phyloP scores from a whole-genome alignment of 1,284 basidiomycete species.

The Schizophyllum amplum region DNA sequence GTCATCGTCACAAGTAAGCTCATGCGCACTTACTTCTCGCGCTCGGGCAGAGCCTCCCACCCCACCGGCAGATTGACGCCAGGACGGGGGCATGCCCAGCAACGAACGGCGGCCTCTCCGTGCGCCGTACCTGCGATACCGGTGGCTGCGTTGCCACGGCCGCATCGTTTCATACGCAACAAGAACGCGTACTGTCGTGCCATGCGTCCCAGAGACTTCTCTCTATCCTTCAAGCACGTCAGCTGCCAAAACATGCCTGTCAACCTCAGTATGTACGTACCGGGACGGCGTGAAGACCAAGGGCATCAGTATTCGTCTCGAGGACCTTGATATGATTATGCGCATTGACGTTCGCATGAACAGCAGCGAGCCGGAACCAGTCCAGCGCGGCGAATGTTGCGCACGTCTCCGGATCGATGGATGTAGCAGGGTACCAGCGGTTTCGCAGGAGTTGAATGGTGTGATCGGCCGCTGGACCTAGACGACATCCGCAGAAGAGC shows the following conservation, averaged over 20 bases:
- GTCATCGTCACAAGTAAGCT: neutral
- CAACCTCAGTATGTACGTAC: neutral
- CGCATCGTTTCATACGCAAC: slow-evolving; percentile 1
- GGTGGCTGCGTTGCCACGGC: neutral
- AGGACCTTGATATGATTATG: neutral
- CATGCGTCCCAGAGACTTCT: slow-evolving; percentile 9
- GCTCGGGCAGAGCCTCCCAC: slow-evolving; percentile 3
- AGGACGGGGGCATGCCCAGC: slow-evolving; percentile 7
- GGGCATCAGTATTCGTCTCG: no score
- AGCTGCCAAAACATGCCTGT: neutral
- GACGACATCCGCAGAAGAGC: no score
- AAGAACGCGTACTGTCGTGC: slow-evolving; percentile 8
- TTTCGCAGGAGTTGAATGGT: no score
- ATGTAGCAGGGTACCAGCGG: no score
- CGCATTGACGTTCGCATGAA: slow-evolving; percentile 5
- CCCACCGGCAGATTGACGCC: slow-evolving; percentile 1
- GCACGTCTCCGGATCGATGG: slow-evolving; percentile 1
- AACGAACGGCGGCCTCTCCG: slow-evolving; percentile 1
- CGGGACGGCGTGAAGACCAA: neutral
- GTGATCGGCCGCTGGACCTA: no score
- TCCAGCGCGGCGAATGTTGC: slow-evolving; percentile 4
- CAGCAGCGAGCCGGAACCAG: neutral
- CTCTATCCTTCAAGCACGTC: slow-evolving; percentile 2
- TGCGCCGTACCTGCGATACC: neutral
- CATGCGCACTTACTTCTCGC: slow-evolving; percentile 6